phyloP scores from a whole-genome alignment of 1,284 basidiomycete genomes.

The Trametes versicolor region DNA sequence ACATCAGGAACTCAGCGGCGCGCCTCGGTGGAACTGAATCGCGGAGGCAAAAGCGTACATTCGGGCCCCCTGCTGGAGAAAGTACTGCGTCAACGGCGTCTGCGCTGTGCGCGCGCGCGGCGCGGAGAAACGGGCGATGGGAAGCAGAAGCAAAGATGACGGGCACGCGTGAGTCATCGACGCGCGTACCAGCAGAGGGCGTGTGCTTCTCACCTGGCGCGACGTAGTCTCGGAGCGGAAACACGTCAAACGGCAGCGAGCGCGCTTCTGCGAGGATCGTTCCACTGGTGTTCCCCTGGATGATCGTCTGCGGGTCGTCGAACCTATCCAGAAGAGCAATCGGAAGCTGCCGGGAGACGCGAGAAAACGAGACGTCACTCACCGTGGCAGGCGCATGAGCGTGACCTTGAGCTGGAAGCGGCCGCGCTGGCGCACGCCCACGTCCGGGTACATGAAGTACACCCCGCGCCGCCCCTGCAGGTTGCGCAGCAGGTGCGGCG shows the following conservation, averaged over 20 bases:
- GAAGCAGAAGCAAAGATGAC: neutral
- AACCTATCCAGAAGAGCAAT: slow-evolving; percentile 13
- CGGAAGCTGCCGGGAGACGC: slow-evolving; percentile 3
- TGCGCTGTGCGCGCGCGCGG: slow-evolving; percentile 50
- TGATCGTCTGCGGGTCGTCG: slow-evolving; percentile 53
- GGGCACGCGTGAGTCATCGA: neutral
- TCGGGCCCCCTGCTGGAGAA: slow-evolving; percentile 81
- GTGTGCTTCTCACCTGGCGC: slow-evolving; percentile 71
- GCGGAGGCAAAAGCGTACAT: slow-evolving; percentile 66
- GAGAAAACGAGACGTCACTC: slow-evolving; percentile 46
- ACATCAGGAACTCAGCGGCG: slow-evolving; percentile 34
- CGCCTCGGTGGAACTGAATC: slow-evolving; percentile 36
- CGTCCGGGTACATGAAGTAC: slow-evolving; percentile 92
- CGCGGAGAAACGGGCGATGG: too few species aligned
- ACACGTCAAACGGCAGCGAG: slow-evolving; percentile 82
- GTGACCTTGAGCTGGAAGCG: slow-evolving; percentile 80
- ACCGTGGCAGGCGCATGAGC: slow-evolving; percentile 82
- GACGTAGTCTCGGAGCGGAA: slow-evolving; percentile 75
- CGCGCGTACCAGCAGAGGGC: neutral
- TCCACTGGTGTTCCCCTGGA: slow-evolving; percentile 52
- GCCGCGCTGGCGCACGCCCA: slow-evolving; percentile 82
- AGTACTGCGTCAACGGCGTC: slow-evolving; percentile 72
- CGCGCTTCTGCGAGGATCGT: slow-evolving; percentile 70
- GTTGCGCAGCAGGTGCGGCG: slow-evolving; percentile 80
- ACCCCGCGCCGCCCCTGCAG: slow-evolving; percentile 79